Evolutionary conservation across 768 basidiomycete genomes (phyloP), one percentile per base, ranked within the genome.

Genomic region (Postia placenta): DNA sequence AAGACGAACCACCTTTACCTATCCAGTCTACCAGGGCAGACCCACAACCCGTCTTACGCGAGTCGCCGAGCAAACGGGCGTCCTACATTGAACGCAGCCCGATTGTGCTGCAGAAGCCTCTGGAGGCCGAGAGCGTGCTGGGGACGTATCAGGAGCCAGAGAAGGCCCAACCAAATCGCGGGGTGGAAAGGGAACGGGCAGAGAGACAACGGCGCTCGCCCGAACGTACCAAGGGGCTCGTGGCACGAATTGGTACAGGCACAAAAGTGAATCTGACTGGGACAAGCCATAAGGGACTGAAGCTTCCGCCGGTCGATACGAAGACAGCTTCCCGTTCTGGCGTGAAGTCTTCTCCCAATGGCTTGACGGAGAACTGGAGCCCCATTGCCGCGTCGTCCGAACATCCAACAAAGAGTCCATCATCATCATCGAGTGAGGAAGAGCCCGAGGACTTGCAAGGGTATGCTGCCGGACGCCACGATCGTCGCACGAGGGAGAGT

Each of bases 41-140:
- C 23, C 46, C 49, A 36, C 54, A 70, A 19, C 76, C 82, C 2
- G 68, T 83, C 25, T 64, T 87, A 44, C 80, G 86, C 47, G 78
- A 83, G 17, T 85, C 83, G 15, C 84, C 84, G 19, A 79, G 80
- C 60, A 88, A 87, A 66, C 79, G 84, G 11, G 77, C 84, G 28
- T 87, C 85, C 2, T 73, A 78, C 45, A 76, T 86, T 27, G 75
- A 85, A 56, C 74, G 71, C 51, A 73, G 66, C 43, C 63, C 61
- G 14, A 54, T 60, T 25, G 41, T 45, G 5, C 40, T 68, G 19
- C 60, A 56, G 33, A 62, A 56, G 45, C 62, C 67, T 11, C 61
- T 67, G 30, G 62, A 63, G 47, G 62, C 62, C 11, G 58, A 60
- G 52, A 58, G 42, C 42, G 57, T 56, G 27, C 44, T 47, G 0